phyloP scores from a whole-genome alignment of 352 stramenopile genomes.

The Phytopythium sindhum region DNA sequence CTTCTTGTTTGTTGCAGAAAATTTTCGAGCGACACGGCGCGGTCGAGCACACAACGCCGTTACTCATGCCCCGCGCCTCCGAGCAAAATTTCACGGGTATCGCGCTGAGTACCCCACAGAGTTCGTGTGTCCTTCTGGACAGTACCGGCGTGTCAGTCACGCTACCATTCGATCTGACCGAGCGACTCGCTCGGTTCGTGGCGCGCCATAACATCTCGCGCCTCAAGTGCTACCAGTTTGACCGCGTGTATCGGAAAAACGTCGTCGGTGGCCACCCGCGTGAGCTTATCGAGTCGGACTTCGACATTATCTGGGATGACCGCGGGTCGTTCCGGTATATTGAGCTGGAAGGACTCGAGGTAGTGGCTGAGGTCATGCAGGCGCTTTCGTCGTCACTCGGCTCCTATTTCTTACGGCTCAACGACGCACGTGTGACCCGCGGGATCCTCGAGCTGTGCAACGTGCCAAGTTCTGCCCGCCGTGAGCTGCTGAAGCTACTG shows the following conservation, averaged over 20 bases:
- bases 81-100: conserved; percentile 73
- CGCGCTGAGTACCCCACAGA: conserved; percentile 46
- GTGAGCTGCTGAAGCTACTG: conserved; percentile 73
- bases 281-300: conserved; percentile 79
- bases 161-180: conserved; percentile 81
- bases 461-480: conserved; percentile 42
- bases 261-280: conserved; percentile 70
- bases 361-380: conserved; percentile 74
- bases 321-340: conserved; percentile 56
- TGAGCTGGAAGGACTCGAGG: conserved; percentile 72
- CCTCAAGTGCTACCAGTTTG: conserved; percentile 85
- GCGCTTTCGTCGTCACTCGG: conserved; percentile 53
- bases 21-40: conserved; percentile 83
- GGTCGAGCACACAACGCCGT: conserved; percentile 69
- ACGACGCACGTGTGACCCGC: conserved; percentile 68
- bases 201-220: conserved; percentile 76
- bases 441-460: conserved; percentile 70
- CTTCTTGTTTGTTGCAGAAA: conserved; percentile 30
- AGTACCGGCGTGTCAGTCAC: conserved; percentile 74
- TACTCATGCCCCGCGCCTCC: conserved; percentile 69
- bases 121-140: conserved; percentile 66
- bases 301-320: conserved; percentile 86
- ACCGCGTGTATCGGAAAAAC: conserved; percentile 79
- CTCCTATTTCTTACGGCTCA: conserved; percentile 78
- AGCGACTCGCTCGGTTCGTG: conserved; percentile 77